Base-by-base conservation (phyloP, 306 rosid genomes). In the Cicer cuneatum region DNA sequence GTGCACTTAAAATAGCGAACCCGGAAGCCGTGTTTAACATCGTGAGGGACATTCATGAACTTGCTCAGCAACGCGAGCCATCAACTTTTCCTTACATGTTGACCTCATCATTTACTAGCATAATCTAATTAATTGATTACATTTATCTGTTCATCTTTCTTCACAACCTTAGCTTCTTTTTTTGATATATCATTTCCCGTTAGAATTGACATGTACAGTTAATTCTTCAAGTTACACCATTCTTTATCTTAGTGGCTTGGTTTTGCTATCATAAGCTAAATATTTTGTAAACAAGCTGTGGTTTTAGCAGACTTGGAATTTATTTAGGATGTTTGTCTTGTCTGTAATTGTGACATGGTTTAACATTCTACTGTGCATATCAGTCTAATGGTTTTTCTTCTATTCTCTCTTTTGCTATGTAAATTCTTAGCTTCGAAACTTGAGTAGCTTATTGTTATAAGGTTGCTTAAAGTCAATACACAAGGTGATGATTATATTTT, bases 11-110 rank as follows among this genome's bases (percentile, higher is more conserved):
- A 76, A 85, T 95, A 76, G 97, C 99, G 11, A 94, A 95, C 69
- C 99, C 98, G 1, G 98, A 95, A 83, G 98, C 98, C 2, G 99
- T 95, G 54, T 95, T 90, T 57, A 82, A 92, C 84, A 92, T 95
- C 3, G 99, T 95, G 7, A 89, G 85, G 75, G 99, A 95, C 90
- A 83, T 95, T 42, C 85, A 95, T 16, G 93, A 92, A 53, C 98
- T 95, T 35, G 87, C 97, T 38, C 73, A 53, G 77, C 97, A 90
- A 60, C 85, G 95, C 0, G 97, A 93, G 43, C 96, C 89, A 10
- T 79, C 87, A 5, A 80, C 76, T 51, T 80, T 90, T 78, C 97
- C 98, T 5, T 87, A 92, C 83, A 47, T 79, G 81, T 81, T 92
- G 84, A 95, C 98, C 48, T 84, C 98, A 2, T 92, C 99, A 8